A percentile compares a stretch with the other conserved stretches of the same genome.
phyloP scores from a whole-genome alignment of 208 protist species.

The Novymonas esmeraldas region DNA sequence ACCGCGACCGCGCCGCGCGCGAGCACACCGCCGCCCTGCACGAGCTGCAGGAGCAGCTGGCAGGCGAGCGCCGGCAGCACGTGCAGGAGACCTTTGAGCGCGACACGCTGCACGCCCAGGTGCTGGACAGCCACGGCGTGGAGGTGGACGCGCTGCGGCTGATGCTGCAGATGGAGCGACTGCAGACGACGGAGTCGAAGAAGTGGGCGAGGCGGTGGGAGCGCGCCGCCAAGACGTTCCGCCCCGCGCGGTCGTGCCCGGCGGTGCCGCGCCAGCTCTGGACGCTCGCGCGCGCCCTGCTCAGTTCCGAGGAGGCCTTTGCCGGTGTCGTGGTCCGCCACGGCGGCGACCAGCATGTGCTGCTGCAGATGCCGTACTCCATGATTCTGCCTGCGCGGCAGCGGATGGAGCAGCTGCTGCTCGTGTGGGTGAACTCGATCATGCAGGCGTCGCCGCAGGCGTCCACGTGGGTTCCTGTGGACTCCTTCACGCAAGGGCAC shows the following conservation, averaged over 20 bases:
- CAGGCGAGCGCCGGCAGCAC: conserved; percentile 12
- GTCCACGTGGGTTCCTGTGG: conserved; percentile 31
- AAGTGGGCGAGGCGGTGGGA: conserved; percentile 67
- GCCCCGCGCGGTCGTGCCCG: conserved; percentile 37
- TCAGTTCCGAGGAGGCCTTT: conserved; percentile 52
- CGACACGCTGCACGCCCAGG: conserved; percentile 62
- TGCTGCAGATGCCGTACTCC: conserved; percentile 27
- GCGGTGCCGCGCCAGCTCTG: conserved; percentile 41
- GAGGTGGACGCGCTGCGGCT: conserved; percentile 54
- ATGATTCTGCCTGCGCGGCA: conserved; percentile 24
- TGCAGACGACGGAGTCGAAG: conserved; percentile 23
- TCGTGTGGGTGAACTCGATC: conserved; percentile 76
- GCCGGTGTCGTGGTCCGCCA: conserved; percentile 16
- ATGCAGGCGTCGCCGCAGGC: conserved; percentile 55
- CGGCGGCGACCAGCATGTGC: conserved; percentile 5
- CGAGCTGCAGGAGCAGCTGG: conserved; percentile 30
- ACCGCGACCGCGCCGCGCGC: conserved; percentile 3
- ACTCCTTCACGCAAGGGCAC: conserved; percentile 19
- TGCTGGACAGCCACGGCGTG: conserved; percentile 65
- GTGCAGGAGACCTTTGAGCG: conserved; percentile 27
- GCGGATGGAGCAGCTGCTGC: conserved; percentile 55
- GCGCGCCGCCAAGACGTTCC: conserved; percentile 80
- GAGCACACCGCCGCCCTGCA: conserved; percentile 17
- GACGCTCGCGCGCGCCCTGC: conserved; percentile 29
- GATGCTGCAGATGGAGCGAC: conserved; percentile 41